Evolutionary conservation across 2,329 filamentous ascomycete species (phyloP).

Genomic region (Pseudogymnoascus sp.): DNA sequence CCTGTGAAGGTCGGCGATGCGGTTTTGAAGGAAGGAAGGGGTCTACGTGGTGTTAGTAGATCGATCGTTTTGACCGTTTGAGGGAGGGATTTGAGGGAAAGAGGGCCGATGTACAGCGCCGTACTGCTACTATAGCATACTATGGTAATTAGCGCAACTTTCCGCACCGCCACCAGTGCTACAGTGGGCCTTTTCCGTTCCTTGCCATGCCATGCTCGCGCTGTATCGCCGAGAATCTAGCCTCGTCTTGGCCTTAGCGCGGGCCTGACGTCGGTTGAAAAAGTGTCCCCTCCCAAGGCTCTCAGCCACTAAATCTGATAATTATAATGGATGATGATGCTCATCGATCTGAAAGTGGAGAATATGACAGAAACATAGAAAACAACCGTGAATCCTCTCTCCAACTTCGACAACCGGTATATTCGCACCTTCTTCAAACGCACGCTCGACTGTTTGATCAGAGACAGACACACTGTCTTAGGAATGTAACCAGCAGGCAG

Average conservation of each 20-base stretch:
- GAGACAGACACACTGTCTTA: slow-evolving; percentile 5
- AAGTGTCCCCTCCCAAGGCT: slow-evolving; percentile 5
- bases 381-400: not conserved
- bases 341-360: slow-evolving; percentile 6
- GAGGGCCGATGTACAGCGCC: not conserved
- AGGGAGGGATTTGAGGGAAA: not conserved
- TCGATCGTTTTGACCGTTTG: not conserved
- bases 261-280: slow-evolving; percentile 7
- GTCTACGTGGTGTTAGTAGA: not conserved
- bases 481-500: slow-evolving; percentile 5
- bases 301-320: slow-evolving; percentile 7
- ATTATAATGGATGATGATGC: slow-evolving; percentile 8
- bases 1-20: not conserved
- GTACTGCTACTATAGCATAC: not conserved
- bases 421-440: not conserved
- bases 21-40: not conserved
- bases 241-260: slow-evolving; percentile 3
- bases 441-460: not conserved
- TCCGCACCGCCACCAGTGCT: slow-evolving; percentile 5
- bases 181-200: slow-evolving; percentile 5
- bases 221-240: slow-evolving; percentile 2
- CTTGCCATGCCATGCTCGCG: slow-evolving; percentile 1
- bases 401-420: not conserved
- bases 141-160: not conserved
- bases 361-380: slow-evolving; percentile 5